These are phyloP conservation scores for Xenosphaeropsis pyriputrescens DNA, from an alignment of 2,329 filamentous ascomycete species.

Conservation along the genomic window DNA sequence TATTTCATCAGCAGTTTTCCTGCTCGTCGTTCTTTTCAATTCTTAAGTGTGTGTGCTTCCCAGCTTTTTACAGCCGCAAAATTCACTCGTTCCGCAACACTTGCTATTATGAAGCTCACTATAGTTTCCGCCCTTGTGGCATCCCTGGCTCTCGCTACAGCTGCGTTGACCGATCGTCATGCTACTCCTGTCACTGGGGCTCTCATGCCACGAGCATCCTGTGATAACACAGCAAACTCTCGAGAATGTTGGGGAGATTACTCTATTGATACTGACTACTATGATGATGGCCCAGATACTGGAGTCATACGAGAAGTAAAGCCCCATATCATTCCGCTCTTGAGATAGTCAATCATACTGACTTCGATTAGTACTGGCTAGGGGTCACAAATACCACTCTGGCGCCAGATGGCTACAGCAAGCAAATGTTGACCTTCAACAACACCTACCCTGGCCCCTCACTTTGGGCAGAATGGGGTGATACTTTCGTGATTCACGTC, in stretches of 20 bases:
- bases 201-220: conserved; percentile 8
- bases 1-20: no score
- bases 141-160: no score
- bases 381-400: conserved; percentile 25
- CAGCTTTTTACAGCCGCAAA: no score
- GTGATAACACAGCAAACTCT: conserved; percentile 15
- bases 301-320: conserved; percentile 18
- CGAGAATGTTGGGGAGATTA: conserved; percentile 17
- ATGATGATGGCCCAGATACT: conserved; percentile 16
- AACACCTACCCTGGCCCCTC: conserved; percentile 30
- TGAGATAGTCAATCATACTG: neutral
- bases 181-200: conserved; percentile 2
- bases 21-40: no score
- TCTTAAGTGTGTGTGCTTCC: no score
- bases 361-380: conserved; percentile 22
- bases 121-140: no score
- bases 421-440: conserved; percentile 25
- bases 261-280: conserved; percentile 16
- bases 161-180: no score
- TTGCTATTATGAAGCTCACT: no score
- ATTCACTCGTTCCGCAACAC: no score
- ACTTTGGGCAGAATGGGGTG: conserved; percentile 13
- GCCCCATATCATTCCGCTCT: neutral
- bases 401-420: conserved; percentile 27
- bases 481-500: conserved; percentile 18